A percentile compares a stretch with the other conserved stretches of the same genome.
These are phyloP conservation scores for Cryptosporidium felis DNA, from an alignment of 169 alveolate genomes.

Conservation along the genomic window DNA sequence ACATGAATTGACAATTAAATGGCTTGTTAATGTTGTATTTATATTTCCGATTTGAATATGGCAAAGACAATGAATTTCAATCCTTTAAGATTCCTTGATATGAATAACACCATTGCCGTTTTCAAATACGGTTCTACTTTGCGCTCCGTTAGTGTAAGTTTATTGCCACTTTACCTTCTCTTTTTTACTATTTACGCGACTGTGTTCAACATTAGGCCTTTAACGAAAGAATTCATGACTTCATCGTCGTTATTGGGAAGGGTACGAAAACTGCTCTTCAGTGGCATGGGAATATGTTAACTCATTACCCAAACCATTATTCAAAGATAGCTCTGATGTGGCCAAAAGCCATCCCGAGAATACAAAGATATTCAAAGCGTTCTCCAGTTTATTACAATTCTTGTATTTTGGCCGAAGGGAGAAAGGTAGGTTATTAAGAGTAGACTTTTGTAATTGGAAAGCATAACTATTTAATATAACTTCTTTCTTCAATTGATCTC, in stretches of 20 bases:
- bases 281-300: slow-evolving; percentile 22
- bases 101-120: slow-evolving; percentile 20
- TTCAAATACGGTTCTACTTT: slow-evolving; percentile 60
- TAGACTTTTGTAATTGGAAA: too few species aligned
- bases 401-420: background rate
- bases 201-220: slow-evolving; percentile 15
- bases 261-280: background rate
- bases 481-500: too few species aligned
- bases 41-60: background rate
- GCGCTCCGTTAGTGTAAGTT: slow-evolving; percentile 47
- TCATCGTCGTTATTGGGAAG: slow-evolving; percentile 19
- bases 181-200: background rate
- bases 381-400: slow-evolving; percentile 49
- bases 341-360: background rate
- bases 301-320: slow-evolving; percentile 21
- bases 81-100: slow-evolving; percentile 1
- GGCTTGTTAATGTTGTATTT: too few species aligned
- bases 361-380: slow-evolving; percentile 23
- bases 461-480: background rate
- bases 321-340: slow-evolving; percentile 4
- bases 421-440: slow-evolving; percentile 32
- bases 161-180: background rate
- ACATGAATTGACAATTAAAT: too few species aligned
- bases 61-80: background rate
- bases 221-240: slow-evolving; percentile 48